phyloP scores from a whole-genome alignment of 345 rosid genomes.

The Citrus mangshanensis region DNA sequence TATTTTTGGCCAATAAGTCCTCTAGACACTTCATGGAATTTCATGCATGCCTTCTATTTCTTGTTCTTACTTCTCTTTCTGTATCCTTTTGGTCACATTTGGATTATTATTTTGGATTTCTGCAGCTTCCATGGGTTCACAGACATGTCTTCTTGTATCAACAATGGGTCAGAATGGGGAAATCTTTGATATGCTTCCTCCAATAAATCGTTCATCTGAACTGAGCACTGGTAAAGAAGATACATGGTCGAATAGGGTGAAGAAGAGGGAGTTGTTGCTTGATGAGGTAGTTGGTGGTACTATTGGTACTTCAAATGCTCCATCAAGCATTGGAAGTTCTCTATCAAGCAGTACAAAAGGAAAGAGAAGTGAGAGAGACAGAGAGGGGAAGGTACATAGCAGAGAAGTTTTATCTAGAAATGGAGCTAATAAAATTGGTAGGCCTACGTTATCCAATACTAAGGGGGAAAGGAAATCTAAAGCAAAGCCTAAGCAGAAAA shows the following conservation, averaged over 20 bases:
- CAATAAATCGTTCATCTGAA: constrained; percentile 43
- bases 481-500: constrained; percentile 90
- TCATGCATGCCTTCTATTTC: neutral
- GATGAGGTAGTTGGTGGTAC: constrained; percentile 78
- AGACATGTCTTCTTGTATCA: constrained; percentile 43
- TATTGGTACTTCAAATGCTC: constrained; percentile 30
- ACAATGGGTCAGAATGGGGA: constrained; percentile 47
- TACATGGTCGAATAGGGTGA: constrained; percentile 69
- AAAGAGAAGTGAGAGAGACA: constrained; percentile 95
- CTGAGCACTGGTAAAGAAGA: constrained; percentile 55
- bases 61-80: neutral
- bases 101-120: constrained; percentile 21
- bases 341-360: constrained; percentile 80
- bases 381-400: constrained; percentile 86
- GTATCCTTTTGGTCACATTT: neutral
- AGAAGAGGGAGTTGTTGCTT: constrained; percentile 79
- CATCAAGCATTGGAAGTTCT: constrained; percentile 54
- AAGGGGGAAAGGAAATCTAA: constrained; percentile 90
- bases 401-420: constrained; percentile 63
- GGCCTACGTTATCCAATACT: constrained; percentile 62
- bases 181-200: constrained; percentile 42
- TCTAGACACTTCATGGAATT: neutral
- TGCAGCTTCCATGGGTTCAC: constrained; percentile 68
- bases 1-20: constrained; percentile 2
- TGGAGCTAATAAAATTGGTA: constrained; percentile 71